Conservation (phyloP, 768 basidiomycete species). For the Russula sp. region DNA sequence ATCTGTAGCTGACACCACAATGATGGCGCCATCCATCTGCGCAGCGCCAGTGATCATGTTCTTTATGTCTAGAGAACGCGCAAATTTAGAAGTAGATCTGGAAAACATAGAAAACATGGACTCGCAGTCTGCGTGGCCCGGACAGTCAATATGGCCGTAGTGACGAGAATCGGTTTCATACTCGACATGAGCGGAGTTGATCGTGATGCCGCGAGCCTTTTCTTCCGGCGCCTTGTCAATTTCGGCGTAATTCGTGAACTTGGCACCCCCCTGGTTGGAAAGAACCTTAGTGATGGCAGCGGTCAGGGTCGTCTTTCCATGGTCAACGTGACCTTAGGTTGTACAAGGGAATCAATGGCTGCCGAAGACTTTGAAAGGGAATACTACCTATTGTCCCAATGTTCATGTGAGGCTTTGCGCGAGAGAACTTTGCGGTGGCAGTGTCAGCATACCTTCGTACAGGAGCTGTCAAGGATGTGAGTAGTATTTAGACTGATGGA, state of each 20-base stretch:
- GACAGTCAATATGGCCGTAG: constrained; percentile 98
- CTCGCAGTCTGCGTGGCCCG: constrained; percentile 91
- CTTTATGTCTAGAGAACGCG: constrained; percentile 60
- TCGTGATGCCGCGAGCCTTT: constrained; percentile 98
- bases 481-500: not conserved
- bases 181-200: constrained; percentile 97
- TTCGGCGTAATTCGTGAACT: constrained; percentile 92
- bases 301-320: constrained; percentile 96
- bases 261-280: constrained; percentile 61
- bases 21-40: constrained; percentile 94
- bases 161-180: constrained; percentile 88
- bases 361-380: not conserved
- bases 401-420: constrained; percentile 88
- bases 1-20: constrained; percentile 96
- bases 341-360: not conserved
- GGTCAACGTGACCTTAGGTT: constrained; percentile 80
- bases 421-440: constrained; percentile 45
- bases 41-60: constrained; percentile 99
- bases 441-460: constrained; percentile 72
- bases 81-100: constrained; percentile 15
- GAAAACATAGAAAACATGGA: constrained; percentile 15
- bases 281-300: constrained; percentile 95
- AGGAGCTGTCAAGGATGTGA: constrained; percentile 31
- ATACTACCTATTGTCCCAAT: constrained; percentile 81
- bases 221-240: constrained; percentile 99